A percentile compares a stretch with the other conserved stretches of the same genome.
Evolutionary conservation across 202 grass and related monocot species (phyloP).

Genomic region (Saccharum hybrid): DNA sequence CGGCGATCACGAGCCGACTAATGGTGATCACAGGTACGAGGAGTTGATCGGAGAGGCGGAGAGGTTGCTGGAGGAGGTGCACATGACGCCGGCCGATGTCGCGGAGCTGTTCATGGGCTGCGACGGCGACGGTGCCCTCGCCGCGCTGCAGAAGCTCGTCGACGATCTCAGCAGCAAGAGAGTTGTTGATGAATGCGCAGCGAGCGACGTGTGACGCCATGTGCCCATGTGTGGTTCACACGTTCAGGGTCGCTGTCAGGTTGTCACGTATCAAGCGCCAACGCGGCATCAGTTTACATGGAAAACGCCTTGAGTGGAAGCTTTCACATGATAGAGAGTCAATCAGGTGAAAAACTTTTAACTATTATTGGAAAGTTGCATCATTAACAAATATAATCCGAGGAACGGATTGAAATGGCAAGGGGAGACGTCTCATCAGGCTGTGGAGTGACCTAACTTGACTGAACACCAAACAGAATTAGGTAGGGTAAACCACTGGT

Average conservation of each 20-base stretch:
- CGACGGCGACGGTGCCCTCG: constrained; percentile 41
- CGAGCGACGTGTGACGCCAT: background rate
- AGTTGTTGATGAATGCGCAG: background rate
- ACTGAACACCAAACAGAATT: constrained; percentile 18
- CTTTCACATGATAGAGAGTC: background rate
- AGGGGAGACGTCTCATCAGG: background rate
- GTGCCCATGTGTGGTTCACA: background rate
- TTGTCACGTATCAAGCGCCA: background rate
- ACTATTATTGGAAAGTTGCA: background rate
- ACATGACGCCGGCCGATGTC: constrained; percentile 73
- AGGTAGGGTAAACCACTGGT: background rate
- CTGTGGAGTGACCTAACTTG: constrained; percentile 4
- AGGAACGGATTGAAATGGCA: background rate
- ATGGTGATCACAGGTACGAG: background rate
- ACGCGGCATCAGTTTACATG: no score
- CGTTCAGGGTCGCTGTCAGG: background rate
- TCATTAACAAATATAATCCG: background rate
- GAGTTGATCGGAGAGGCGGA: constrained; percentile 55
- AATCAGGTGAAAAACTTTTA: background rate
- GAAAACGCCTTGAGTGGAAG: background rate
- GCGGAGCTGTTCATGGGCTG: constrained; percentile 84
- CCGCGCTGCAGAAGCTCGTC: constrained; percentile 55
- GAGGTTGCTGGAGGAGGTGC: constrained; percentile 56
- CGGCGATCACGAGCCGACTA: background rate
- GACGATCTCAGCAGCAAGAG: constrained; percentile 37